Evolutionary conservation across 1,284 basidiomycete species (phyloP), one percentile per base, ranked within the genome.

Genomic region (Puccinia hordei): DNA sequence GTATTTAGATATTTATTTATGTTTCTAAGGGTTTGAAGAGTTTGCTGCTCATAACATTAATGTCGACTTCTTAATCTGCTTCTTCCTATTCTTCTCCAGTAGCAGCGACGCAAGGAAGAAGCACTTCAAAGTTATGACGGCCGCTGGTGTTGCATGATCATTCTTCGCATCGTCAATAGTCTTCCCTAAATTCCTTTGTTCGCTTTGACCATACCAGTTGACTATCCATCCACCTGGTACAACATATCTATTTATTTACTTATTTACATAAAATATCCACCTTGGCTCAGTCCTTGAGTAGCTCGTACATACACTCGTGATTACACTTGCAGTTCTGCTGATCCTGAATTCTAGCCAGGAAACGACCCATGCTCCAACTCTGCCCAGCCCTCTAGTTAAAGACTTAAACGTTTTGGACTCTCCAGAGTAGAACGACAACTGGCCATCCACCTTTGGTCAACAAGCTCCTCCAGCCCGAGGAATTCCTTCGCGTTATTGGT

Each of bases 191-290:
- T 51, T 51, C 49, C 49, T 51, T 9, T 15, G 8, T 51, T 51
- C 49, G 49, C 49, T 51, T 51, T n/a, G n/a, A n/a, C 49, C 49
- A 51, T 51, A 51, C 49, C 49, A 51, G 49, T 51, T 51, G 49
- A 51, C 49, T 51, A 51, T 51, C 49, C 49, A 51, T 51, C 49
- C 49, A 51, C 49, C 22, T 51, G 49, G 49, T 51, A 51, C 8
- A 46, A 9, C 8, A 9, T 46, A 9, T 46, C 44, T n/a, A n/a
- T n/a, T n/a, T n/a, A n/a, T n/a, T n/a, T n/a, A n/a, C n/a, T n/a
- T n/a, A n/a, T n/a, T n/a, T n/a, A n/a, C 38, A 41, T 41, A 41
- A 4, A 12, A 41, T 41, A 41, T 12, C 38, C 38, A 4, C 38
- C 38, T 51, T 51, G 49, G 17, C 6, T 51, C 49, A 51, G 8